phyloP scores from a whole-genome alignment of 83 land plant species.

The Picea abies region DNA sequence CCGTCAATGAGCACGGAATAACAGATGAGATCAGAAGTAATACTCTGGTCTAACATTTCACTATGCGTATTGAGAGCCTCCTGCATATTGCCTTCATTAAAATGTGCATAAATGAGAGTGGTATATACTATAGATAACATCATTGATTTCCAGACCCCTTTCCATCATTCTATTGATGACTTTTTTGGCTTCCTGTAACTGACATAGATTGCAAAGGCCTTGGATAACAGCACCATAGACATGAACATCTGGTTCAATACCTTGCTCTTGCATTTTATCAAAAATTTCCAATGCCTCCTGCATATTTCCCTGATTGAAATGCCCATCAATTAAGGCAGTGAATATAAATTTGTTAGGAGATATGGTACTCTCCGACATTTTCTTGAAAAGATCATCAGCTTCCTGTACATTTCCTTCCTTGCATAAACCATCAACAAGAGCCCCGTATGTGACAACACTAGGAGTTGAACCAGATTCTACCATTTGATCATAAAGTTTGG shows the following conservation, averaged over 20 bases:
- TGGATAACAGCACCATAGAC: slow-evolving; percentile 54
- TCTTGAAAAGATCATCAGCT: slow-evolving; percentile 38
- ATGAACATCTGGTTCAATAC: slow-evolving; percentile 30
- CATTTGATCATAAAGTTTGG: slow-evolving; percentile 43
- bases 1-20: slow-evolving; percentile 54
- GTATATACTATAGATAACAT: slow-evolving; percentile 31
- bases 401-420: slow-evolving; percentile 30
- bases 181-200: slow-evolving; percentile 21
- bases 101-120: slow-evolving; percentile 45
- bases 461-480: slow-evolving; percentile 25
- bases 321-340: slow-evolving; percentile 50
- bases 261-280: slow-evolving; percentile 33
- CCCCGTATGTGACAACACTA: slow-evolving; percentile 45
- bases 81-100: slow-evolving; percentile 34
- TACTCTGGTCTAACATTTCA: slow-evolving; percentile 33
- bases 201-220: slow-evolving; percentile 38
- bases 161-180: slow-evolving; percentile 31
- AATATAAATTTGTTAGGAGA: slow-evolving; percentile 36
- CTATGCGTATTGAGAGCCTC: slow-evolving; percentile 38
- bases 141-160: slow-evolving; percentile 23
- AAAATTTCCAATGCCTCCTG: slow-evolving; percentile 27
- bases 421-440: slow-evolving; percentile 51
- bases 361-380: slow-evolving; percentile 34
- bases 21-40: slow-evolving; percentile 29
- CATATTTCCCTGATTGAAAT: slow-evolving; percentile 23